Percentiles rank a stretch among this genome's conserved stretches.
phyloP scores from a whole-genome alignment of 2,329 filamentous ascomycete genomes.

The Beauveria sp. region DNA sequence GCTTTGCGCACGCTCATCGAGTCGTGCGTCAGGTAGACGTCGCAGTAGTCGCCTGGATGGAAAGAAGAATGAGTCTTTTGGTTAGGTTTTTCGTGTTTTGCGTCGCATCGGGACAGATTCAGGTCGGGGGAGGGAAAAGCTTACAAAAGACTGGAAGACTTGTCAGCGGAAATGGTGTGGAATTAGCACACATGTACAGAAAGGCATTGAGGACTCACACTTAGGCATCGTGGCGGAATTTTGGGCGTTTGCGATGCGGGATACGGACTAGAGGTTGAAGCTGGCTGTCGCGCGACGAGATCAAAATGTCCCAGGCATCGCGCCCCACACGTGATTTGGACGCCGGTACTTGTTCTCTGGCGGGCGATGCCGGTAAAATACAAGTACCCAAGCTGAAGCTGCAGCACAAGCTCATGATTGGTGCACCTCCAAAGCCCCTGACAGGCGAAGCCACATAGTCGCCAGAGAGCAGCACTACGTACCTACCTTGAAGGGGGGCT shows the following conservation, averaged over 20 bases:
- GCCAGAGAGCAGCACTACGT: neutral
- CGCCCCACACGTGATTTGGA: conserved; percentile 10
- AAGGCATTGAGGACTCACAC: conserved; percentile 52
- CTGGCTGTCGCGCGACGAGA: conserved; percentile 5
- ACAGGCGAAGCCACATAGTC: conserved; percentile 4
- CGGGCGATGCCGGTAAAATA: neutral
- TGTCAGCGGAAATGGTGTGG: conserved; percentile 27
- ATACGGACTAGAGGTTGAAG: neutral
- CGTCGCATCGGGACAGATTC: neutral
- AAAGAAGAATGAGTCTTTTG: conserved; percentile 8
- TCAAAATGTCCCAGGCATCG: neutral
- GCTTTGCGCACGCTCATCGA: conserved; percentile 99
- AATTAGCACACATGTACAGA: neutral
- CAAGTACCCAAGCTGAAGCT: neutral
- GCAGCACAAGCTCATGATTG: conserved; percentile 3
- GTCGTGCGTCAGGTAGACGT: conserved; percentile 99
- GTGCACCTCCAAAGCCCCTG: conserved; percentile 1
- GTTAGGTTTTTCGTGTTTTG: neutral
- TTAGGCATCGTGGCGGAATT: conserved; percentile 63
- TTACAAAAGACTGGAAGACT: conserved; percentile 23
- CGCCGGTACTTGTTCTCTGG: neutral
- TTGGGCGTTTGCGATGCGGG: neutral
- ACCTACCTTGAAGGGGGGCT: neutral
- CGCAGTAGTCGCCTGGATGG: conserved; percentile 79
- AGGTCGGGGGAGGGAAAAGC: conserved; percentile 11